Percentiles rank a stretch among this genome's conserved stretches.
Evolutionary conservation across 257 asterid genomes (phyloP).

Genomic region (Coffea canephora): DNA sequence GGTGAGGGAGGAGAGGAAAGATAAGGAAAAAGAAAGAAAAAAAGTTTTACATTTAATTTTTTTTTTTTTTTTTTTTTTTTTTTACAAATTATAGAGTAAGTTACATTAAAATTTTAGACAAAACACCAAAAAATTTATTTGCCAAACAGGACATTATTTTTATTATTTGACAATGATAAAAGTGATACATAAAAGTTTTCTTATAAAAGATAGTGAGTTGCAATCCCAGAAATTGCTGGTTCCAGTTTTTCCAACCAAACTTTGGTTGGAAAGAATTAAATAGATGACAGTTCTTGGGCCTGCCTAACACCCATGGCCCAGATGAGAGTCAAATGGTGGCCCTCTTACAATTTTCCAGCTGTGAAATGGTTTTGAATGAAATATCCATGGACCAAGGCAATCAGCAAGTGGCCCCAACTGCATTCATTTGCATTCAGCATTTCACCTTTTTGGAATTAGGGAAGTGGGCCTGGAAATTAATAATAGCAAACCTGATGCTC

Average conservation of each 20-base stretch:
- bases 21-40: too few species aligned
- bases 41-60: too few species aligned
- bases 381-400: background rate
- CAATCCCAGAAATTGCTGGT: too few species aligned
- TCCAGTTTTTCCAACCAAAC: too few species aligned
- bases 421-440: background rate
- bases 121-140: too few species aligned
- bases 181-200: background rate
- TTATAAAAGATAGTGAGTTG: too few species aligned
- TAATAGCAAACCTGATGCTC: background rate
- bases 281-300: background rate
- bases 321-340: background rate
- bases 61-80: too few species aligned
- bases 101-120: too few species aligned
- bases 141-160: too few species aligned
- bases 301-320: background rate
- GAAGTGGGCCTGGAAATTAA: background rate
- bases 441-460: background rate
- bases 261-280: too few species aligned
- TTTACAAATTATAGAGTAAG: too few species aligned
- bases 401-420: background rate
- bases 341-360: background rate
- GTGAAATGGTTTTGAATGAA: background rate
- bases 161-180: background rate
- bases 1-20: too few species aligned